Evolutionary conservation across 192 early-diverging fungal genomes (phyloP), one percentile per base, ranked within the genome.

Genomic region (Dispira parvispora): DNA sequence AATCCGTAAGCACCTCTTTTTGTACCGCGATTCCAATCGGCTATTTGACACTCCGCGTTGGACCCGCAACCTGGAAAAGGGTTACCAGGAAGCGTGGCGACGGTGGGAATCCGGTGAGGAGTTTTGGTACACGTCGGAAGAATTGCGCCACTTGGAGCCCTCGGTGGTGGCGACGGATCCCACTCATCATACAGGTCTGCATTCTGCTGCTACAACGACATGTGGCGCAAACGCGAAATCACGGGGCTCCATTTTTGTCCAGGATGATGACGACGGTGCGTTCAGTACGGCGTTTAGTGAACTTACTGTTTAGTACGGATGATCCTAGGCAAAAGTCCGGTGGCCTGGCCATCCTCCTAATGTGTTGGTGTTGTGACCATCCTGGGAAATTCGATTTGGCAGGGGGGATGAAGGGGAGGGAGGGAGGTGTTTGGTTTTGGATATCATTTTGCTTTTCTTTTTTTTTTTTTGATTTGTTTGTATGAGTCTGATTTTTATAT

Each of bases 41-140:
- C 69, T 96, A 43, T 96, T 93, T 76, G 90, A 96, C 70, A 96
- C 93, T 26, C 68, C 70, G 32, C 76, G 85, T 14, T 93, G 88
- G 89, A 91, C 91, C 1, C 71, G 84, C 32, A 86, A 88, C 63
- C 68, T 96, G 46, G 91, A 94, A 75, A 69, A 68, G 6, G 91
- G 88, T 0, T 74, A 78, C 50, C 52, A 52, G 25, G 84, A 84
- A 65, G 85, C 86, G 11, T 90, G 88, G 88, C 74, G 71, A 18
- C 79, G 83, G 49, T 89, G 85, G 85, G 80, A 79, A n/a, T 65
- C 63, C 27, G 80, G 73, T 12, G 69, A 78, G 58, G 82, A 84
- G 53, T 76, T 79, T 68, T 20, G 43, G 43, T 61, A 61, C 43
- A 61, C 75, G 77, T 62, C 73, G 74, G 52, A 49, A 63, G 45